Evolutionary conservation across 2,329 filamentous ascomycete species (phyloP), one percentile per base, ranked within the genome.

Genomic region (Dactylellina haptotyla): DNA sequence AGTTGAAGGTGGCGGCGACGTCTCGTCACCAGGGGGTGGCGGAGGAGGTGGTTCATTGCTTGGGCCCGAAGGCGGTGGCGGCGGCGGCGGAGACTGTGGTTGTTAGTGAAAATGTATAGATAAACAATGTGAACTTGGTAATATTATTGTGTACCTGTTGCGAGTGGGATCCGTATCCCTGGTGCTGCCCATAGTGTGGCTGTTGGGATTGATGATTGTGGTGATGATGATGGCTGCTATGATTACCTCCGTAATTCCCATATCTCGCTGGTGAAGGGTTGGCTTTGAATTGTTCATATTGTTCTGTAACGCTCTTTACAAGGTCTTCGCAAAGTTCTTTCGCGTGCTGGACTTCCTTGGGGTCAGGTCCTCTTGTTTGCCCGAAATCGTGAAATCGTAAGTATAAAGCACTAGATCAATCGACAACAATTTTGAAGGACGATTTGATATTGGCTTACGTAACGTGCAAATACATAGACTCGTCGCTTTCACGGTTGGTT

Each of bases 381-480:
- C 41, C 23, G 28, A 75, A 62, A 25, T 23, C 37, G 77, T 84
- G 75, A 85, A 9, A 16, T 8, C n/a, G 82, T 65, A 50, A 37
- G 25, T 23, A 45, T 48, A 43, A 23, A 5, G 4, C 18, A 20
- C 12, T n/a, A 12, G 18, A 41, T 41, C 0, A 3, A 59, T 12
- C 6, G 9, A 53, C 20, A 25, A 39, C 4, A 45, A 1, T 5
- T n/a, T n/a, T n/a, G n/a, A n/a, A n/a, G n/a, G n/a, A n/a, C n/a
- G n/a, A n/a, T n/a, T n/a, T n/a, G 20, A 14, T 53, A 14, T 23
- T 77, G 74, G 85, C 90, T 80, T 85, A 96, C 90, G 95, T 91
- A 76, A 98, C 93, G 81, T 98, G 93, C 48, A 99, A 85, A 79
- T 93, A 98, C 93, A 99, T 98, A 1, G 92, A 88, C 80, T 98